Evolutionary conservation across 495 filamentous ascomycete genomes (phyloP).

Genomic region (Neurospora sp.): DNA sequence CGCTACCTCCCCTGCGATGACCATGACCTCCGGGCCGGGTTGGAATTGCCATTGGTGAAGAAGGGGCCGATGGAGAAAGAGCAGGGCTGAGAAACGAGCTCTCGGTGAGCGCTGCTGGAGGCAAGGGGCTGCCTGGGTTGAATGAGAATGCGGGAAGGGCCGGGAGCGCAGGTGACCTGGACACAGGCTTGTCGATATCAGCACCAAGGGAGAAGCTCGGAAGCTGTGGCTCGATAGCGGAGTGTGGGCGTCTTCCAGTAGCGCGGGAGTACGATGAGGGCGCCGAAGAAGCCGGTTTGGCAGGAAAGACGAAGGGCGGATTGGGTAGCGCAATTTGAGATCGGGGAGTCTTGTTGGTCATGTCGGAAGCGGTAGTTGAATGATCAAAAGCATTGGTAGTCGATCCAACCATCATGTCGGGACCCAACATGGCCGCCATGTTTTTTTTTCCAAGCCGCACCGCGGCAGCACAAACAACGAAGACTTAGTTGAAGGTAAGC

Average conservation of each 20-base stretch:
- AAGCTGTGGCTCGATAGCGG: slow-evolving; percentile 31
- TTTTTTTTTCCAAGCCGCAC: slow-evolving; percentile 35
- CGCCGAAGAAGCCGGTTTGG: slow-evolving; percentile 24
- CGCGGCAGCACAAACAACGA: slow-evolving; percentile 33
- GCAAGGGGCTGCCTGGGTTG: slow-evolving; percentile 42
- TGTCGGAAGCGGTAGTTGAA: slow-evolving; percentile 2
- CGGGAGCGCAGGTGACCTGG: slow-evolving; percentile 42
- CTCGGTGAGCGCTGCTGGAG: slow-evolving; percentile 12
- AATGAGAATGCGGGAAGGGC: slow-evolving; percentile 56
- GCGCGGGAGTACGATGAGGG: slow-evolving; percentile 36
- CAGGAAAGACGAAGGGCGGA: slow-evolving; percentile 25
- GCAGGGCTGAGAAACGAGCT: slow-evolving; percentile 31
- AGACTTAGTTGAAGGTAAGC: slow-evolving; percentile 23
- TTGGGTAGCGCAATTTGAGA: slow-evolving; percentile 63
- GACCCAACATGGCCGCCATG: slow-evolving; percentile 34
- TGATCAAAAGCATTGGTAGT: slow-evolving; percentile 18
- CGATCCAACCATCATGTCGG: slow-evolving; percentile 24
- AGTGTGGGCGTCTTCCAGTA: slow-evolving; percentile 36
- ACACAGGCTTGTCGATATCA: slow-evolving; percentile 11
- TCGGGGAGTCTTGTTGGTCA: slow-evolving; percentile 23
- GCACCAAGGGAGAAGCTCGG: slow-evolving; percentile 7
- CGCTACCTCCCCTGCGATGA: slow-evolving; percentile 65
- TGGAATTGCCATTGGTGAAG: slow-evolving; percentile 33
- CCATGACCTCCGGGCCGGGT: slow-evolving; percentile 38
- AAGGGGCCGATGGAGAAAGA: slow-evolving; percentile 27